Base-by-base conservation (phyloP, 225 moss, liverwort and hornwort genomes). In the Thuidium tamariscinum region DNA sequence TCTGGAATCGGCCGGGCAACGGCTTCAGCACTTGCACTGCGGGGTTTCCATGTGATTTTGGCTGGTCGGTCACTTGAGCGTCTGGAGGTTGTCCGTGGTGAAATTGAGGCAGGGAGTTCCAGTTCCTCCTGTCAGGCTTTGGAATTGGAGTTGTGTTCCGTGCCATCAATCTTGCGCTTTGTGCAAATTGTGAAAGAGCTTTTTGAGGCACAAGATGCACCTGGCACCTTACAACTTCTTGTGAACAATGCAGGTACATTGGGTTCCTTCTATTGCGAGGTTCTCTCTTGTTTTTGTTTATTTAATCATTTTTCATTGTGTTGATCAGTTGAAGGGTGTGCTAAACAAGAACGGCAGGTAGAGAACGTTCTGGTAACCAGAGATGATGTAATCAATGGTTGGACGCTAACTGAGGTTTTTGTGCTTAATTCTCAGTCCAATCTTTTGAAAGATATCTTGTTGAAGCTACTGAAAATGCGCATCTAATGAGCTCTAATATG, bases 1-100 rank as follows among this genome's bases (percentile, higher is more conserved):
- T 98, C 98, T 84, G 98, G 98, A 68, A 94, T 97, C 57, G 98
- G 98, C 60, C 94, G 90, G 79, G 97, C 93, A 85, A 98, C 97
- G 16, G 97, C 97, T 51, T 86, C 86, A n/a, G 94, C 94, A 57
- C 97, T 98, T 65, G 95, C 95, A 79, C 91, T 88, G 72, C 85
- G 48, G 26, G 87, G 91, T 22, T 98, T 95, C 87, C 95, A 96
- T 73, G 95, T 96, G 32, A 96, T 98, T 86, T 86, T 98, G 80
- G 95, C 95, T 77, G 91, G 96, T 59, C 97, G 92, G 49, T 95
- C 97, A 18, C 84, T 90, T 29, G 87, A 90, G 82, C 82, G 86
- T 83, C 87, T 95, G 67, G 83, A 89, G 39, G 46, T 91, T 91
- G 94, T 93, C 44, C 64, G 89, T 46, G 89, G 79, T 30, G 93